A percentile compares a stretch with the other conserved stretches of the same genome.
Evolutionary conservation across 2,329 filamentous ascomycete species (phyloP).

Genomic region (Colletotrichum magnum): DNA sequence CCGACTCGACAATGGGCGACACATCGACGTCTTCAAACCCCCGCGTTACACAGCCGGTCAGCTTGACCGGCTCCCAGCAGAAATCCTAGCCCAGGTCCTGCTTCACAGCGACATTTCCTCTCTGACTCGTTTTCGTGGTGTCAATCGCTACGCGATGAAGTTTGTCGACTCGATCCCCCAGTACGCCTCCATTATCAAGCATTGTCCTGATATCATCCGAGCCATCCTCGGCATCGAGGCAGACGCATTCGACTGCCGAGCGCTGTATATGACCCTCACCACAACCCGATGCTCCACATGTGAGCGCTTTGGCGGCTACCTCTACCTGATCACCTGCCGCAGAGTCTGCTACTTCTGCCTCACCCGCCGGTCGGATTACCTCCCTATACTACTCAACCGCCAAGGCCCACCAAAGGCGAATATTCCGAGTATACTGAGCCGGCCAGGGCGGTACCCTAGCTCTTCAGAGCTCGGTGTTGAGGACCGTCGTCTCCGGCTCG

Average conservation of each 20-base stretch:
- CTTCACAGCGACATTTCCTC: slow-evolving; percentile 42
- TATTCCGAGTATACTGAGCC: no score
- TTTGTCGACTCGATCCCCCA: slow-evolving; percentile 53
- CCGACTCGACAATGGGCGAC: slow-evolving; percentile 46
- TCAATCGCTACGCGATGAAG: slow-evolving; percentile 51
- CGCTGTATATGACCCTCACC: neutral
- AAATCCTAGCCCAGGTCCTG: neutral
- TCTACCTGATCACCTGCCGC: neutral
- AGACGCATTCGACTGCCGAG: neutral
- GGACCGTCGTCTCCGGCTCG: no score
- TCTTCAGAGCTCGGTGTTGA: no score
- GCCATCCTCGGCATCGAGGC: slow-evolving; percentile 44
- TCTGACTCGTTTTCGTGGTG: slow-evolving; percentile 51
- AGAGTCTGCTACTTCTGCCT: neutral
- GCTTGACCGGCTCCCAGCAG: slow-evolving; percentile 33
- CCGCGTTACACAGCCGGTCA: slow-evolving; percentile 41
- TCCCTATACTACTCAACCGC: neutral
- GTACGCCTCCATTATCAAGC: slow-evolving; percentile 49
- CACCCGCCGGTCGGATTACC: neutral
- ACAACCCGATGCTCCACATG: neutral
- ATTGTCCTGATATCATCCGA: slow-evolving; percentile 50
- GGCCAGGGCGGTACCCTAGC: no score
- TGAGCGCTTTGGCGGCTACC: neutral
- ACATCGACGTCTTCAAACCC: slow-evolving; percentile 13
- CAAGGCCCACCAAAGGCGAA: no score